Evolutionary conservation across 1,139 yeast species (phyloP).

Genomic region (Zygosaccharomyces sapae): DNA sequence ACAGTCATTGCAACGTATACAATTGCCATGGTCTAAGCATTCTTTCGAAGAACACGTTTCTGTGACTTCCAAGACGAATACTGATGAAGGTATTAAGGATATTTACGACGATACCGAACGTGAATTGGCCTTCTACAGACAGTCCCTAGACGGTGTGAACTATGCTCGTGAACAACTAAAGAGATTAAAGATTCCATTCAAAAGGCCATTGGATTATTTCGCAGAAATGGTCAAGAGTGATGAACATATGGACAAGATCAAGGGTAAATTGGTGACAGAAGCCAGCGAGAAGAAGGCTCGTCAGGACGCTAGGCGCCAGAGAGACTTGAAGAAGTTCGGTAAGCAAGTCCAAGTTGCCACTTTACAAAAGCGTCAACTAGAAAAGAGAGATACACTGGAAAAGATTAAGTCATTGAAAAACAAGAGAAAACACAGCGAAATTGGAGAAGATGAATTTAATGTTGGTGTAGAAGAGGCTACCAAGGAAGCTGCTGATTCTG

Average conservation of each 20-base stretch:
- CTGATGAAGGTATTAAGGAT: slow-evolving; percentile 71
- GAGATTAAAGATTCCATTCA: slow-evolving; percentile 73
- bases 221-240: slow-evolving; percentile 99
- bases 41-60: slow-evolving; percentile 83
- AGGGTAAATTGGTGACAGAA: slow-evolving; percentile 73
- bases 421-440: slow-evolving; percentile 75
- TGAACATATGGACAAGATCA: slow-evolving; percentile 95
- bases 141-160: slow-evolving; percentile 80
- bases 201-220: slow-evolving; percentile 91
- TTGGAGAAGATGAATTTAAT: slow-evolving; percentile 48
- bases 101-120: slow-evolving; percentile 92
- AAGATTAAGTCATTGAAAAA: slow-evolving; percentile 84
- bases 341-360: slow-evolving; percentile 95
- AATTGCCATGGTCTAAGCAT: slow-evolving; percentile 66
- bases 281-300: slow-evolving; percentile 90
- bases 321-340: slow-evolving; percentile 94
- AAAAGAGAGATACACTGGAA: slow-evolving; percentile 85
- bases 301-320: slow-evolving; percentile 90
- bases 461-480: slow-evolving; percentile 85
- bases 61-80: slow-evolving; percentile 54
- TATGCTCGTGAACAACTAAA: slow-evolving; percentile 63
- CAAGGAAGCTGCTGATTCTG: slow-evolving; percentile 39
- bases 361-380: slow-evolving; percentile 89
- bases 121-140: slow-evolving; percentile 81
- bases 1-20: slow-evolving; percentile 65